Conservation (phyloP, 164 flowering plant species). For the Tinospora cordifolia region DNA sequence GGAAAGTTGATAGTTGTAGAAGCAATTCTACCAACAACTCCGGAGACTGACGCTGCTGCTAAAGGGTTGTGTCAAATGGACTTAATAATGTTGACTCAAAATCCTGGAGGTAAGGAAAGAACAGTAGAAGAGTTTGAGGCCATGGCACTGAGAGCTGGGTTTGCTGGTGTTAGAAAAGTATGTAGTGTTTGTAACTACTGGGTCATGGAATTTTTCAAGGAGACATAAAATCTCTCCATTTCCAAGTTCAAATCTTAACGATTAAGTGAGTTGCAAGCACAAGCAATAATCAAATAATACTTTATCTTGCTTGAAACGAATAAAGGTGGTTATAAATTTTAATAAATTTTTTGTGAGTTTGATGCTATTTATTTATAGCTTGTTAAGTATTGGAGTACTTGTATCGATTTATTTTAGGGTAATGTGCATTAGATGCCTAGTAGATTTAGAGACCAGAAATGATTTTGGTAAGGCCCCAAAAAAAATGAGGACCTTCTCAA, state of each 20-base stretch:
- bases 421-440: too few relatives aligned
- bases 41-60: background rate
- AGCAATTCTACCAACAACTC: background rate
- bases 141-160: constrained; percentile 17
- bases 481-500: too few relatives aligned
- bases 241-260: background rate
- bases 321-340: too few relatives aligned
- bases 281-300: background rate
- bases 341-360: too few relatives aligned
- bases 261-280: background rate
- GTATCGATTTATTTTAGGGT: too few relatives aligned
- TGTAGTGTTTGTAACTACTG: constrained; percentile 15
- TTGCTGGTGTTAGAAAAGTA: constrained; percentile 9
- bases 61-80: background rate
- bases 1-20: constrained; percentile 23
- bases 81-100: constrained; percentile 13
- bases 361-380: too few relatives aligned
- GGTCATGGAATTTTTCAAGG: constrained; percentile 22
- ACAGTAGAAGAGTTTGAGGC: constrained; percentile 14
- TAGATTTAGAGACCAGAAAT: too few relatives aligned
- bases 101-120: constrained; percentile 22
- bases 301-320: too few relatives aligned
- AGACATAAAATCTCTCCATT: background rate
- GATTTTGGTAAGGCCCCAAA: too few relatives aligned
- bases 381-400: too few relatives aligned